Conservation (phyloP, 768 basidiomycete genomes). For the Mrakia hoshinonis region DNA sequence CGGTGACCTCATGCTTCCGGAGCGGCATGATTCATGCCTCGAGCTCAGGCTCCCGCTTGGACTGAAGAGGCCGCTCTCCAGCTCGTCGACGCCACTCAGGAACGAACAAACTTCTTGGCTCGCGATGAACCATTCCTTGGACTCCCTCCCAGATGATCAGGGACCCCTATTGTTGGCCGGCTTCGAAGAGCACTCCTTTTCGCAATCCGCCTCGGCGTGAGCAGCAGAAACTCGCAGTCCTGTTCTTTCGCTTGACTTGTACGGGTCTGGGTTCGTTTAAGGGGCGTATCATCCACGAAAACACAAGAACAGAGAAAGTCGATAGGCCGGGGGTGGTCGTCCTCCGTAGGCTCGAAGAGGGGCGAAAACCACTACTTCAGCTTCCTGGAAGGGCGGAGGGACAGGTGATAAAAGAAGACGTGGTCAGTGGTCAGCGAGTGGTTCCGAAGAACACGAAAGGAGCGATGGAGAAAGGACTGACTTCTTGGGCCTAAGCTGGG, state of each 20-base stretch:
- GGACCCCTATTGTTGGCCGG: no score
- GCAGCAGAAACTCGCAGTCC: no score
- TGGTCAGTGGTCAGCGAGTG: background rate
- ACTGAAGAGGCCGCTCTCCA: no score
- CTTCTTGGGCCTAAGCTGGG: slow-evolving; percentile 29
- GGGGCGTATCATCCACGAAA: slow-evolving; percentile 17
- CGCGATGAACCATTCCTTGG: no score
- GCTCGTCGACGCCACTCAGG: no score
- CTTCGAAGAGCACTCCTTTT: no score
- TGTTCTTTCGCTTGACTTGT: background rate
- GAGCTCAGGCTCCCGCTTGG: no score
- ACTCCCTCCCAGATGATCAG: no score
- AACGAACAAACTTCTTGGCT: no score
- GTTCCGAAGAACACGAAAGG: background rate
- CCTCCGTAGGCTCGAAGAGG: background rate
- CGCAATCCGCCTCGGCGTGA: background rate
- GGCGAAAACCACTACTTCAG: slow-evolving; percentile 26
- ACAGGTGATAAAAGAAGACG: background rate
- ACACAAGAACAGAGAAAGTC: slow-evolving; percentile 4
- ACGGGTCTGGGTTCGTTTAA: background rate
- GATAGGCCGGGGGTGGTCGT: background rate
- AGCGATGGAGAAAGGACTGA: background rate
- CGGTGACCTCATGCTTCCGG: background rate
- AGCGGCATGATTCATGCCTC: no score
- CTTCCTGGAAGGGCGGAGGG: slow-evolving; percentile 12